Conservation (phyloP, 1,284 basidiomycete genomes). For the Malassezia nana region DNA sequence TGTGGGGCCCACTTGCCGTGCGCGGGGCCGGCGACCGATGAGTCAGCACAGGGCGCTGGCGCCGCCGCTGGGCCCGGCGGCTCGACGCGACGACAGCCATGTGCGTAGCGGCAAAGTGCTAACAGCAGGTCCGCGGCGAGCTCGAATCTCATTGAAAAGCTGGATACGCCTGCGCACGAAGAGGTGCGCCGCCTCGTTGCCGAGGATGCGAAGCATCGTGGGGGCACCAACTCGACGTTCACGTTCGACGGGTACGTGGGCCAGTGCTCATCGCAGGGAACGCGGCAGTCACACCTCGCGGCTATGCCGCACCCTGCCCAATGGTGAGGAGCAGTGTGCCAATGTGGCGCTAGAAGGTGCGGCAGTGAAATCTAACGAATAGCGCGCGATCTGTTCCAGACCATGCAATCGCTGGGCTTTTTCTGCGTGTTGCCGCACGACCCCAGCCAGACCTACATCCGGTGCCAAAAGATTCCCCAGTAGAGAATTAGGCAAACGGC, state of each 20-base stretch:
- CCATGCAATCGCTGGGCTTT: slow-evolving; percentile 18
- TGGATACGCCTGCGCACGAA: slow-evolving; percentile 12
- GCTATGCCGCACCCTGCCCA: slow-evolving; percentile 16
- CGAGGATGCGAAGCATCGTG: slow-evolving; percentile 10
- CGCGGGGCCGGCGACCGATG: not conserved
- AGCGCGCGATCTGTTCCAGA: slow-evolving; percentile 16
- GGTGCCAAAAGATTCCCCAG: slow-evolving; percentile 14
- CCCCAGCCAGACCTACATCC: slow-evolving; percentile 16
- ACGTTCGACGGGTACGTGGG: slow-evolving; percentile 15
- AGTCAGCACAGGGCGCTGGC: not conserved
- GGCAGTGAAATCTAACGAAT: not conserved
- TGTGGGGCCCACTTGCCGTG: not conserved
- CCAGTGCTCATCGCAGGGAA: slow-evolving; percentile 1
- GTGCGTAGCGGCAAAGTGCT: slow-evolving; percentile 2
- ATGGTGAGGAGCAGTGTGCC: slow-evolving; percentile 14
- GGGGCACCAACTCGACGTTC: slow-evolving; percentile 7
- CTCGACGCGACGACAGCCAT: not conserved
- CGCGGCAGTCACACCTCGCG: slow-evolving; percentile 4
- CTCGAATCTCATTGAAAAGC: slow-evolving; percentile 15
- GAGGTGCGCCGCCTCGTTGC: slow-evolving; percentile 14
- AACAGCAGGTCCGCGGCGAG: slow-evolving; percentile 14
- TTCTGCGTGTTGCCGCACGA: slow-evolving; percentile 20
- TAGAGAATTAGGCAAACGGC: slow-evolving; percentile 17
- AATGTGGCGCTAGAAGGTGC: slow-evolving; percentile 9
- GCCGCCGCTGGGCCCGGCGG: not conserved